Evolutionary conservation across 2,329 filamentous ascomycete genomes (phyloP), one percentile per base, ranked within the genome.

Genomic region (Aquanectria penicillioides): DNA sequence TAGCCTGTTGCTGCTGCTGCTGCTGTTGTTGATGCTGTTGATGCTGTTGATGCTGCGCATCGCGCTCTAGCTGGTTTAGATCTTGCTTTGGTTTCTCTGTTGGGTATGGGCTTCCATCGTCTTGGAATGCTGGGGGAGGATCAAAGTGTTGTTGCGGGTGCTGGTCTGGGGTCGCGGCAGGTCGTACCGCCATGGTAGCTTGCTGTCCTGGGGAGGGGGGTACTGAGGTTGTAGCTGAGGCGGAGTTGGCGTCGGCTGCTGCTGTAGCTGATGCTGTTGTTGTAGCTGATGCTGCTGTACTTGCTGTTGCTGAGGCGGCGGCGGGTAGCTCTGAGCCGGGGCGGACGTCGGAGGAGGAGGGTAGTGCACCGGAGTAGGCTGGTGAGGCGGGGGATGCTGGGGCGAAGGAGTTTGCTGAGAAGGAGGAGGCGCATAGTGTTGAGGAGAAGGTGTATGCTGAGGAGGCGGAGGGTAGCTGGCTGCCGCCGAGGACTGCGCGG

Each of bases 391-490:
- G 47, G 52, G 60, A 17, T 50, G 52, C 43, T 60, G 41, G 5
- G 57, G 60, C 47, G 53, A 41, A 9, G 53, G 50, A 6, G 61
- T 36, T 34, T 63, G 61, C 49, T 61, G 57, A 29, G 65, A 70
- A 25, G 68, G 68, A 57, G 65, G 54, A 33, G 54, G 33, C 29
- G 49, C 29, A 23, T 53, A 53, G 47, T 59, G 65, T 25, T 71
- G 71, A 26, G 74, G 73, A 15, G 74, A 70, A 2, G 73, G 71
- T 18, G 70, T 69, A 5, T 74, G 66, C 59, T 74, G 69, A 43
- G 69, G 67, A 23, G 74, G 71, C 17, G 69, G 67, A 46, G 74
- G 68, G 48, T 77, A 73, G 64, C 51, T 64, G 48, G 60, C 48
- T 23, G 69, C 62, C 10, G 73, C 73, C 4, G 70, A 70, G 10